A percentile compares a stretch with the other conserved stretches of the same genome.
Conservation (phyloP, 164 flowering plant species). For the Berberis vulgaris region DNA sequence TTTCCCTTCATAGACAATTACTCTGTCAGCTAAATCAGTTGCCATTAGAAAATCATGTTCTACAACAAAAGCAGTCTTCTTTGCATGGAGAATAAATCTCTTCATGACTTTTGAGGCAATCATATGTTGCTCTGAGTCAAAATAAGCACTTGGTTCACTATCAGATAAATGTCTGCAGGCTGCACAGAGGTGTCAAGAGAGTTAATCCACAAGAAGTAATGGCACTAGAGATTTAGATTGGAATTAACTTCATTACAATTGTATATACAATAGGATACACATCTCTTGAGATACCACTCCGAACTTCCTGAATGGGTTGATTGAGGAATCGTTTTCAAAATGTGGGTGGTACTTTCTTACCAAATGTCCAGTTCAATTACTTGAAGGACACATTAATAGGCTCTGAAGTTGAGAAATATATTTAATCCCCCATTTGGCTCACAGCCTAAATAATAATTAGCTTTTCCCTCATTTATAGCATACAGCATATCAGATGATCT, state of each 20-base stretch:
- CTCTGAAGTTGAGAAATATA: no score
- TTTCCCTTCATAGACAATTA: slow-evolving; percentile 84
- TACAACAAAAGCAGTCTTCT: slow-evolving; percentile 97
- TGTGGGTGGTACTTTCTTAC: no score
- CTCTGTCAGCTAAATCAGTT: slow-evolving; percentile 91
- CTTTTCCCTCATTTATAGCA: no score
- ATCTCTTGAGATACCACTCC: no score
- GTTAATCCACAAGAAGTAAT: neutral
- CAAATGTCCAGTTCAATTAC: no score
- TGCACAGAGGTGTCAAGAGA: slow-evolving; percentile 25
- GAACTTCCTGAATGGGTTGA: no score
- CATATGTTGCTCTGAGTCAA: slow-evolving; percentile 98
- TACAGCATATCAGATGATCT: no score
- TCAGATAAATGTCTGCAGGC: slow-evolving; percentile 97
- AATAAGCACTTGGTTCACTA: slow-evolving; percentile 98
- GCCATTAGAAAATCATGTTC: slow-evolving; percentile 99
- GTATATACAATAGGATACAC: neutral
- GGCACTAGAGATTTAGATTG: no score
- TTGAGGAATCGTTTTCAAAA: no score
- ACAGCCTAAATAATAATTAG: no score
- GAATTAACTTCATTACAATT: neutral
- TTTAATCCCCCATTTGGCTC: no score
- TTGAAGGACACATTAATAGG: no score
- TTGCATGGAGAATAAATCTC: slow-evolving; percentile 94
- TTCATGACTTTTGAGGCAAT: slow-evolving; percentile 97